Evolutionary conservation across 352 stramenopile genomes (phyloP), one percentile per base, ranked within the genome.

Genomic region (Stephanocyclus meneghinianus): DNA sequence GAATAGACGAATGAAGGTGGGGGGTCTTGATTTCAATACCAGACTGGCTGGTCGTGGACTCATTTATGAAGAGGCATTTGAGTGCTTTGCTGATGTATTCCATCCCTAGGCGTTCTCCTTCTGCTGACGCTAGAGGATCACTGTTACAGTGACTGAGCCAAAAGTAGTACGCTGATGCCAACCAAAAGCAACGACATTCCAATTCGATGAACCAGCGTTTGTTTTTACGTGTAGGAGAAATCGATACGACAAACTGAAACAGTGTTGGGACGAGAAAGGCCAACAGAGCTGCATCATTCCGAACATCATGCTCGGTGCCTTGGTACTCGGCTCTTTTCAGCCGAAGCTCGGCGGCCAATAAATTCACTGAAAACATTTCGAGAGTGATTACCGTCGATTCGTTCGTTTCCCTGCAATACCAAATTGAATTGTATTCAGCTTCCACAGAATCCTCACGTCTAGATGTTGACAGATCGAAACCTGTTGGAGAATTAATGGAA

Each of bases 341-440:
- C 35, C 80, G 71, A 32, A 94, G 74, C 62, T 94, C 90, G 13
- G 80, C 76, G 76, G 86, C 45, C 30, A 93, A 62, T 9, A 94
- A 56, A 74, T 94, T 91, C 44, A 93, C 69, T 15, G 87, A 75
- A 71, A 92, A 84, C 7, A 78, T 65, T 78, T 88, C 68, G 29
- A 85, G 15, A 48, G 35, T 55, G 73, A 40, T 26, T 26, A 26
- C 21, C 21, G 21, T 26, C 21, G 21, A 26, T 26, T 70, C 6
- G 7, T 76, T 64, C 21, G 42, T 47, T 77, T 84, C 78, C 1
- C 47, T 26, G 47, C 74, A 71, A 64, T 81, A 85, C 78, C 78
- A 88, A 64, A 55, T 45, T 63, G 77, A 57, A 11, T 66, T 48
- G 11, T 30, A 60, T 40, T 42, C 29, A 6, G 26, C 30, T 47